Conservation (phyloP, 2,329 filamentous ascomycete species). For the Rhynchosporium graminicola region DNA sequence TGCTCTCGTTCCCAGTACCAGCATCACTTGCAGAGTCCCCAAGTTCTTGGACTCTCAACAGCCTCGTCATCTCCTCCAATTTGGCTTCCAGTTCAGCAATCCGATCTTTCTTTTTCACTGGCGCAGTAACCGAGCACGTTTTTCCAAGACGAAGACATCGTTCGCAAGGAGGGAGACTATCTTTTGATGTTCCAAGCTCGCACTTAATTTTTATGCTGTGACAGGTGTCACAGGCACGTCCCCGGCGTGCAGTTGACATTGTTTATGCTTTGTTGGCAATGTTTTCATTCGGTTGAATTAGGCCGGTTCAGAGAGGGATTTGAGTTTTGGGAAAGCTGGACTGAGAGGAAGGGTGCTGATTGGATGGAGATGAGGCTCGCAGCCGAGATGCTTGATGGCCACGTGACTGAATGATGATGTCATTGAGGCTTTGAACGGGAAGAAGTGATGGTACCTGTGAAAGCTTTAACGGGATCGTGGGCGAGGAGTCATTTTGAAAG, state of each 20-base stretch:
- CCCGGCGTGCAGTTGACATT: conserved; percentile 10
- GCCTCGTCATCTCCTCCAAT: conserved; percentile 17
- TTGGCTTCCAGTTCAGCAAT: conserved; percentile 19
- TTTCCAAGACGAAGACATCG: conserved; percentile 17
- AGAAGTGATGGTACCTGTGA: no score
- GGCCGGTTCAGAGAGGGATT: no score
- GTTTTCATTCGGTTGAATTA: no score
- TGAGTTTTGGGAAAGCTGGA: not conserved
- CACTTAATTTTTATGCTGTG: conserved; percentile 21
- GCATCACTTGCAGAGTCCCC: not conserved
- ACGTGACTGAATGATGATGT: conserved; percentile 11
- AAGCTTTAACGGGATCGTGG: no score
- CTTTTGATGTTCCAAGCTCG: conserved; percentile 9
- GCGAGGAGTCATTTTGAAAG: no score
- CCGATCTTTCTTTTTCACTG: conserved; percentile 15
- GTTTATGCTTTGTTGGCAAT: not conserved
- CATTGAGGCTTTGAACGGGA: not conserved
- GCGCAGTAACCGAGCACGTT: conserved; percentile 13
- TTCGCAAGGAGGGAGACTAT: conserved; percentile 11
- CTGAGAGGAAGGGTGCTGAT: no score
- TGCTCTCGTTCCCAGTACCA: not conserved
- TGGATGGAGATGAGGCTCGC: no score
- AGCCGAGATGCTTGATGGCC: not conserved
- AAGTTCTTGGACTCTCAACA: conserved; percentile 13
- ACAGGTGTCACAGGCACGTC: conserved; percentile 15